phyloP scores from a whole-genome alignment of 768 basidiomycete genomes.

The Agaricus subrufescens region DNA sequence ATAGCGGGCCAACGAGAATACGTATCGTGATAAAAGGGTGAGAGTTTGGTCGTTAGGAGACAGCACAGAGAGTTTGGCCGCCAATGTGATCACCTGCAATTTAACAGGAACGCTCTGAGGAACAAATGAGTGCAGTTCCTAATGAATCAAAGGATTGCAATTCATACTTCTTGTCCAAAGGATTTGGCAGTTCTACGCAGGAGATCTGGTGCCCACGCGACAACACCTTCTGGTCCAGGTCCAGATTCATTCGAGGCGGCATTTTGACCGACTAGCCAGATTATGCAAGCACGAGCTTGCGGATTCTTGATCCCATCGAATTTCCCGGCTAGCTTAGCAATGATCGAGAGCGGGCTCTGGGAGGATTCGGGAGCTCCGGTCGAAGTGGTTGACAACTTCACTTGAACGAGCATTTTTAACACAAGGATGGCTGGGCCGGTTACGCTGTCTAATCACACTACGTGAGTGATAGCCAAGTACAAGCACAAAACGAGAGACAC shows the following conservation, averaged over 20 bases:
- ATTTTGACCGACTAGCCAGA: conserved; percentile 94
- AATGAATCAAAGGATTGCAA: neutral
- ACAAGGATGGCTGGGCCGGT: conserved; percentile 81
- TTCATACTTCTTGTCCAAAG: conserved; percentile 64
- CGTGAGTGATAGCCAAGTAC: neutral
- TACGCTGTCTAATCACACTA: conserved; percentile 49
- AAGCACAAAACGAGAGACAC: conserved; percentile 15
- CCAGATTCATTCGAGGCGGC: conserved; percentile 36
- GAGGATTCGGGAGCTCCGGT: conserved; percentile 17
- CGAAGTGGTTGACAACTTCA: conserved; percentile 40
- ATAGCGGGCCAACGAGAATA: conserved; percentile 82
- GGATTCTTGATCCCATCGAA: conserved; percentile 79
- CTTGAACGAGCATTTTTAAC: conserved; percentile 79
- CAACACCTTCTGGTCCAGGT: conserved; percentile 50
- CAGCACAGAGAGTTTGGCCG: conserved; percentile 77
- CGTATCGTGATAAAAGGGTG: conserved; percentile 58
- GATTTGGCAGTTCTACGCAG: conserved; percentile 73
- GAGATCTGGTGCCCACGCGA: conserved; percentile 85
- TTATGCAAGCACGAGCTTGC: conserved; percentile 79
- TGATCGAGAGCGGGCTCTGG: conserved; percentile 54
- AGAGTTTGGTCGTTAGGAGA: conserved; percentile 49
- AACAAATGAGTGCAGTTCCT: neutral
- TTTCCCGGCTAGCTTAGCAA: conserved; percentile 71
- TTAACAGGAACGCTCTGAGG: conserved; percentile 62
- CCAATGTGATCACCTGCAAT: conserved; percentile 80